Evolutionary conservation across 192 early-diverging fungal species (phyloP), one percentile per base, ranked within the genome.

Genomic region (Chytriomyces sp.): DNA sequence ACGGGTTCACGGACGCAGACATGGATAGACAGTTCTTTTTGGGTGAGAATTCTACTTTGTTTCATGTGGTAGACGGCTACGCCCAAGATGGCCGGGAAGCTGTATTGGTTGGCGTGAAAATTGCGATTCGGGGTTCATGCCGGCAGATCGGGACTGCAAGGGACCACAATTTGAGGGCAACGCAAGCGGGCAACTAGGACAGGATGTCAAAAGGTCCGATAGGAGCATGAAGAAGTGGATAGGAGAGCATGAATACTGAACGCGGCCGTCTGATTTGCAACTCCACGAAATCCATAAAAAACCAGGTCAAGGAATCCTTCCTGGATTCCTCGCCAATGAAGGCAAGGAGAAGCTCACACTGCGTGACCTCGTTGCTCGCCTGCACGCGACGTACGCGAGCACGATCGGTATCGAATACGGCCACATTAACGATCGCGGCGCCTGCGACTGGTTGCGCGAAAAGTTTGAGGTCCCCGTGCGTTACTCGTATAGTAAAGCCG

Each of bases 351-450:
- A 81, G 55, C 79, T 95, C 84, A 92, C 94, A 49, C 88, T 99
- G 64, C 89, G 93, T 69, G 93, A 99, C 78, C 95, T 99, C 59
- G 82, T 99, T 59, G 79, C 89, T 38, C 82, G 82, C 55, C 85
- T 98, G 58, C 86, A 94, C 80, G 79, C 75, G 59, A 93, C 93
- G 53, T 99, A 99, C 82, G 94, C 93, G 74, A 91, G 93, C 49
- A 88, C 91, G n/a, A 89, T 98, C 41, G 97, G 95, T 81, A 83
- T 97, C 65, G 97, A 99, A 81, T 99, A 98, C 84, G 94, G 94
- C 62, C 97, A 99, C 83, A 99, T 99, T 77, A 91, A 93, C 56
- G 96, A 98, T 82, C 92, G 95, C 73, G 88, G 81, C 36, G 91
- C 93, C 78, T 98, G 95, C 83, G 94, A 99, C 85, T 99, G 97